These are phyloP conservation scores for Kalaharituber pfeilii DNA, from an alignment of 2,329 filamentous ascomycete genomes.

Conservation along the genomic window DNA sequence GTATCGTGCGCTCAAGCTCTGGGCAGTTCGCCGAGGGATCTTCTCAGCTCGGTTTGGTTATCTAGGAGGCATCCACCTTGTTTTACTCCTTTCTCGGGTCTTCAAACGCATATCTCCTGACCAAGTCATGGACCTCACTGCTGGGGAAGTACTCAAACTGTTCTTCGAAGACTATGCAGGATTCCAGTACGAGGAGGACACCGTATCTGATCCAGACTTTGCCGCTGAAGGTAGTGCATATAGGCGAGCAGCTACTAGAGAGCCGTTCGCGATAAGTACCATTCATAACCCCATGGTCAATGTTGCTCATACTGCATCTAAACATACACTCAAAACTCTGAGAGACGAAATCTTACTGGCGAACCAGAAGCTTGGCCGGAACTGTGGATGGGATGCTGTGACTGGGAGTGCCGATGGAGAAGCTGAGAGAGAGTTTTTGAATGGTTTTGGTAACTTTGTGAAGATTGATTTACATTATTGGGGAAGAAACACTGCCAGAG, in stretches of 20 bases:
- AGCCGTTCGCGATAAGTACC: slow-evolving; percentile 46
- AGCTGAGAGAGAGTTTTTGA: slow-evolving; percentile 35
- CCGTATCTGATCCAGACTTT: slow-evolving; percentile 45
- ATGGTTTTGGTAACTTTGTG: slow-evolving; percentile 37
- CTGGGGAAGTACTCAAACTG: slow-evolving; percentile 37
- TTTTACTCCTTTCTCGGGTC: slow-evolving; percentile 42
- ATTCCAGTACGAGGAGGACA: slow-evolving; percentile 40
- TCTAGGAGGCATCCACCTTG: slow-evolving; percentile 47
- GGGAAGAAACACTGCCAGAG: slow-evolving; percentile 39
- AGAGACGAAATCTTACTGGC: slow-evolving; percentile 10
- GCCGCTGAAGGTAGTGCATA: slow-evolving; percentile 29
- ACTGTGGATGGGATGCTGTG: slow-evolving; percentile 7
- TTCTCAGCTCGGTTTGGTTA: slow-evolving; percentile 50
- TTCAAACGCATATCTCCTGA: slow-evolving; percentile 31
- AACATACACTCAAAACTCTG: slow-evolving; percentile 33
- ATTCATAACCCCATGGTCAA: slow-evolving; percentile 46
- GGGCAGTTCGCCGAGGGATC: slow-evolving; percentile 44
- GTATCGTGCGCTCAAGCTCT: slow-evolving; percentile 43
- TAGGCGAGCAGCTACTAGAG: slow-evolving; percentile 35
- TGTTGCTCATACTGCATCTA: slow-evolving; percentile 38
- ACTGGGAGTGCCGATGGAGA: not conserved
- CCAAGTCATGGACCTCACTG: slow-evolving; percentile 29
- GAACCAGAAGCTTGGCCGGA: slow-evolving; percentile 1
- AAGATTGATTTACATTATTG: slow-evolving; percentile 49
- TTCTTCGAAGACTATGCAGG: slow-evolving; percentile 47